Base-by-base conservation (phyloP, 1,139 yeast species). In the Saccharomyces pastorianus region DNA sequence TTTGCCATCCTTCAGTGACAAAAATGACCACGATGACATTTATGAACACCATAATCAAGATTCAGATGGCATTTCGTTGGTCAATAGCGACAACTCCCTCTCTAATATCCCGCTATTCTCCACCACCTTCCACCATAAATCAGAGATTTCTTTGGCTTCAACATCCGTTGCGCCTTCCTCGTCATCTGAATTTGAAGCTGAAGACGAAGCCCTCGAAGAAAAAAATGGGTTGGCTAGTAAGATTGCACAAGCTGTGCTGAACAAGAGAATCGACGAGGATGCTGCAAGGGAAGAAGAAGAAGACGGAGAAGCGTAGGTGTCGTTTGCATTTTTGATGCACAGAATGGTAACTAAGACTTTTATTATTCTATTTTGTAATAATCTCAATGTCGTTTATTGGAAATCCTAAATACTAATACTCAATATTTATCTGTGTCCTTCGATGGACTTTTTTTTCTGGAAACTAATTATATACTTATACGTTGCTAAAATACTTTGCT, bases 81-180 rank as follows among this genome's bases (percentile, higher is more conserved):
- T 68, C 6, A 68, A 68, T 51, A 68, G 71, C 55, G 71, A 68
- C 52, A 68, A 67, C 53, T 67, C 71, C 1, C 48, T 68, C 34
- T 66, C 71, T 6, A 66, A 66, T 49, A 68, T 68, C 17, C 71
- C 71, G n/a, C 50, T 68, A 14, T 68, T 65, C 51, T 68, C 71
- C 3, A 57, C 53, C n/a, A 48, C 56, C 13, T 50, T 55, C 7
- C 59, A 58, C 1, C 51, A 48, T 31, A 54, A 52, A 44, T 59
- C 62, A 1, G 58, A 53, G 14, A 34, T 53, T 6, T 60, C 64
- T 11, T 5, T 38, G 13, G 25, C 44, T 8, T 29, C 56, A 25
- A 52, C 55, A 9, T 54, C 59, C 8, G 50, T 48, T 20, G 48
- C 49, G 47, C 57, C 64, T 31, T 57, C 58, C 44, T 56, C 57